Base-by-base conservation (phyloP, 148 eudicot species). In the Rhododendron vialii region DNA sequence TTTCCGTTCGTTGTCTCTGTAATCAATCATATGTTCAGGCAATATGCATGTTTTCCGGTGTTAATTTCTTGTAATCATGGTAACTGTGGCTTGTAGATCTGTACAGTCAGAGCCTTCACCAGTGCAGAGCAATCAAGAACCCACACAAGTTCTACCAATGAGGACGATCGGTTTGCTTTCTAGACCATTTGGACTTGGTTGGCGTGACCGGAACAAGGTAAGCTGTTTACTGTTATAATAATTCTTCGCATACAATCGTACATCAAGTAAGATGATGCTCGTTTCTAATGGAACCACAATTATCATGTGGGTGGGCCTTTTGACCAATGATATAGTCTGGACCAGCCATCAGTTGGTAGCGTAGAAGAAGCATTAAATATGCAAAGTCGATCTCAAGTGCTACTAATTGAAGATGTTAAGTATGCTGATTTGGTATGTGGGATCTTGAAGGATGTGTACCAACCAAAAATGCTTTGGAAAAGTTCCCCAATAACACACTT, bases 121-220 rank as follows among this genome's bases (percentile, higher is more conserved):
- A 65, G 87, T 55, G 76, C 87, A 86, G 87, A 93, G 87, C 79
- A 92, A 76, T 88, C 92, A 89, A 83, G 99, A 97, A 67, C 48
- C 91, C 80, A 77, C 92, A 76, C 91, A 89, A 89, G 98, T 93
- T 5, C 86, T 88, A 1, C 96, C 98, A 4, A 41, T 91, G 41
- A 93, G 94, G 84, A 95, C 96, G 89, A 92, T 94, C 74, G 90
- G 98, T 89, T 86, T 98, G 89, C 92, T 97, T 20, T 87, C 95
- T 57, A 93, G 98, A 91, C 98, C 99, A 83, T 97, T 97, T 91
- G 98, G 96, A 87, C 92, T 96, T 85, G 95, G 99, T 59, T 95
- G 98, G 99, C 93, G 96, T 85, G 98, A 98, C 85, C 92, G 87
- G 88, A 93, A 89, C 93, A 95, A 93, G 98, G 99, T 94, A 84